Evolutionary conservation across 768 basidiomycete species (phyloP).

Genomic region (Boletus barrowsii): DNA sequence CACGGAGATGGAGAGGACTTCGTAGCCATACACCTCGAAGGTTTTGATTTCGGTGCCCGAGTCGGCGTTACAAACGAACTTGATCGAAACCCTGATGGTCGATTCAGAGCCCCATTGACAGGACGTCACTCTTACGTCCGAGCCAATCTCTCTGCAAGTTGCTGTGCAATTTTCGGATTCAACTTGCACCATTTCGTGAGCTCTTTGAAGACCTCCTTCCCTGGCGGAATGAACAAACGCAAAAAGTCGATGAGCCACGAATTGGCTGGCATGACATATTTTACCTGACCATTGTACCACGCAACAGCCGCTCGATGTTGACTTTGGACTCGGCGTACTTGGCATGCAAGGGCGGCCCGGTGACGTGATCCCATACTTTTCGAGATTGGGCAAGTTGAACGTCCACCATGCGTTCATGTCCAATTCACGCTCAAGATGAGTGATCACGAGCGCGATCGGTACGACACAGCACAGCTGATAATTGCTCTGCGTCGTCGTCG

Average conservation of each 20-base stretch:
- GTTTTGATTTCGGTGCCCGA: conserved; percentile 88
- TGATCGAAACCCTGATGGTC: too few species aligned
- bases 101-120: too few species aligned
- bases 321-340: conserved; percentile 19
- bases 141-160: conserved; percentile 13
- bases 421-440: conserved; percentile 37
- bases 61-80: conserved; percentile 68
- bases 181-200: conserved; percentile 28
- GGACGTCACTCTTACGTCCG: neutral
- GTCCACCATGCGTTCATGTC: conserved; percentile 35
- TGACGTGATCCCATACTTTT: conserved; percentile 26
- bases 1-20: conserved; percentile 89
- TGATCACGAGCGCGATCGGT: conserved; percentile 30
- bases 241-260: conserved; percentile 25
- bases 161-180: conserved; percentile 14
- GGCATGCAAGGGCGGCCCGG: conserved; percentile 16
- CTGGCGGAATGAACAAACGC: conserved; percentile 15
- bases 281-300: conserved; percentile 12
- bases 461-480: conserved; percentile 40
- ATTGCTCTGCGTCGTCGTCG: conserved; percentile 34
- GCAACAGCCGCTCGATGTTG: conserved; percentile 16
- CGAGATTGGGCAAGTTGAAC: conserved; percentile 21
- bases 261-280: conserved; percentile 21
- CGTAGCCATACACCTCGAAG: too few species aligned
- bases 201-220: conserved; percentile 13